phyloP scores from a whole-genome alignment of 2,329 filamentous ascomycete genomes.

The Dactylellina parvicollis region DNA sequence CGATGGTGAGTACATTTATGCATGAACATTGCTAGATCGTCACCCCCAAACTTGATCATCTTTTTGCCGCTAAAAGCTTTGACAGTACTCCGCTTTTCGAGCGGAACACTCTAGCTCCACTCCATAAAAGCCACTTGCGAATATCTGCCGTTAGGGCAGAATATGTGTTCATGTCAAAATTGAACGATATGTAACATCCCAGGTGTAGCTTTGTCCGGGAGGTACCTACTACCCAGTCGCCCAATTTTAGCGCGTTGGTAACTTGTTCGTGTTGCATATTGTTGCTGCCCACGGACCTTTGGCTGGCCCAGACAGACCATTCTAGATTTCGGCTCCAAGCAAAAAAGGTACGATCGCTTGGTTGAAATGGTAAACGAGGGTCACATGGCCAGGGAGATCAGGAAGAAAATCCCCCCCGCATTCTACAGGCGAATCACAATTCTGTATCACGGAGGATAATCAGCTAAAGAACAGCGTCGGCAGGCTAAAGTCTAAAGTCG shows the following conservation, averaged over 20 bases:
- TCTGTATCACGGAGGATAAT: not conserved
- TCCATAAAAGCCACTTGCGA: conserved; percentile 15
- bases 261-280: conserved; percentile 38
- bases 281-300: conserved; percentile 23
- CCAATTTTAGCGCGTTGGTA: conserved; percentile 34
- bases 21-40: no score
- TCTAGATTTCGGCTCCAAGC: conserved; percentile 30
- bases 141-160: conserved; percentile 1
- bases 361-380: conserved; percentile 33
- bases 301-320: conserved; percentile 24
- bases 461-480: not conserved
- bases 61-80: no score
- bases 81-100: not conserved
- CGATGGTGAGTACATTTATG: no score
- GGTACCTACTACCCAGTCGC: not conserved
- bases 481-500: not conserved
- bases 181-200: no score
- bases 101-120: conserved; percentile 5
- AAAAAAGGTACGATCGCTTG: conserved; percentile 16
- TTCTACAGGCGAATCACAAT: conserved; percentile 32
- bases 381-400: conserved; percentile 22
- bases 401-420: conserved; percentile 22
- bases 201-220: not conserved
- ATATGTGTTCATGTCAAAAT: no score
- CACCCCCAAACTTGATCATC: no score